phyloP scores from a whole-genome alignment of 768 basidiomycete genomes.

The Psilocybe cyanescens region DNA sequence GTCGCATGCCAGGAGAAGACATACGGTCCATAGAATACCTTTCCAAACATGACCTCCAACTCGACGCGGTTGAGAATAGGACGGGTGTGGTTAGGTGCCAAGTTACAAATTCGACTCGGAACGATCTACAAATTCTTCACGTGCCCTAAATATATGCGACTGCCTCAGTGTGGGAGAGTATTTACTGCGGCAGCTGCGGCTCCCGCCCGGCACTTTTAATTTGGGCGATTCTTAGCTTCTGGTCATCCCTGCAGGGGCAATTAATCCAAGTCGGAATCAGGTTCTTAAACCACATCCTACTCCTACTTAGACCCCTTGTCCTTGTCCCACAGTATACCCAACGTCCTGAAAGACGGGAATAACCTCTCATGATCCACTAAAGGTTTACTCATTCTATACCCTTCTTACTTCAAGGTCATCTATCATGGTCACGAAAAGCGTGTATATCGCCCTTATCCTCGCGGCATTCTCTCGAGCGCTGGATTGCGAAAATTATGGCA shows the following conservation, averaged over 20 bases:
- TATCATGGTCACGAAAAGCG: slow-evolving; percentile 13
- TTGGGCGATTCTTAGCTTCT: background rate
- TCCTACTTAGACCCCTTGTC: background rate
- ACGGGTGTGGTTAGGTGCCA: background rate
- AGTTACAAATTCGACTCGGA: background rate
- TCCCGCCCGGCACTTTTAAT: background rate
- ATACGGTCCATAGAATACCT: slow-evolving; percentile 29
- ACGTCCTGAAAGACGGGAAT: background rate
- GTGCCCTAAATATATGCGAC: background rate
- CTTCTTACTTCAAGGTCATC: background rate
- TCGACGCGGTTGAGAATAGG: background rate
- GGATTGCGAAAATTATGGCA: slow-evolving; percentile 75
- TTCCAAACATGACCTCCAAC: slow-evolving; percentile 42
- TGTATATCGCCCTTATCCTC: slow-evolving; percentile 24
- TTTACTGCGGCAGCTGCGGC: background rate
- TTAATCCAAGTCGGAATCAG: background rate
- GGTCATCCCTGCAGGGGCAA: background rate
- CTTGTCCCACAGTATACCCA: background rate
- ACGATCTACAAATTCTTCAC: background rate
- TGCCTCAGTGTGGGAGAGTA: no score
- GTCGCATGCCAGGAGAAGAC: background rate
- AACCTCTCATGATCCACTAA: background rate
- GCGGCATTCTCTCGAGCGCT: slow-evolving; percentile 33
- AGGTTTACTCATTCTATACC: background rate
- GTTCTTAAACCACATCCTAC: background rate